These are phyloP conservation scores for Cymodocea nodosa DNA, from an alignment of 116 monocot genomes.

Conservation along the genomic window DNA sequence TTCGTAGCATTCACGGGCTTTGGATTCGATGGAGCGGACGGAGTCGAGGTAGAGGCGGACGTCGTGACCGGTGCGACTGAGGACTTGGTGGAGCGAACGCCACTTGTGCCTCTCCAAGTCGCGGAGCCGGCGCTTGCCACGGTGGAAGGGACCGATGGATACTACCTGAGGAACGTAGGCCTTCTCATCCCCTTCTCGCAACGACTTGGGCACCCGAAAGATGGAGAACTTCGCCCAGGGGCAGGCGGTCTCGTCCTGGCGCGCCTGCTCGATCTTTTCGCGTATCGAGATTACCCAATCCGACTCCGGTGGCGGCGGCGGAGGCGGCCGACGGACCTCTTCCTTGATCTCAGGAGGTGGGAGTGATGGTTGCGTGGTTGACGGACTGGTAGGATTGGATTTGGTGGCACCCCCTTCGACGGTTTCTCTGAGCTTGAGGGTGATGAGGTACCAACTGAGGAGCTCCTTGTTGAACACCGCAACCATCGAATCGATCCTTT, in stretches of 20 bases:
- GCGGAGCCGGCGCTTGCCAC: constrained; percentile 38
- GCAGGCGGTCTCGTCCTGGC: constrained; percentile 23
- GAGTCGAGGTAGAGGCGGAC: constrained; percentile 35
- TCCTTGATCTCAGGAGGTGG: background rate
- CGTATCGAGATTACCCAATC: constrained; percentile 49
- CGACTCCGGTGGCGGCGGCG: constrained; percentile 18
- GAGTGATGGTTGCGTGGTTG: background rate
- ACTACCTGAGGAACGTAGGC: constrained; percentile 57
- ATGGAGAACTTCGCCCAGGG: constrained; percentile 58
- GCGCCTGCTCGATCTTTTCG: constrained; percentile 35
- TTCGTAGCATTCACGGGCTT: constrained; percentile 54
- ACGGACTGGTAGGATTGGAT: constrained; percentile 5
- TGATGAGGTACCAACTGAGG: constrained; percentile 76
- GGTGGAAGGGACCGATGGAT: constrained; percentile 81
- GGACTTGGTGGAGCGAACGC: constrained; percentile 52
- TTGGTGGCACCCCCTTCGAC: constrained; percentile 4
- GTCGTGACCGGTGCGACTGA: constrained; percentile 33
- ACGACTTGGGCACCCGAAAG: constrained; percentile 62
- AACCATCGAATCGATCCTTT: constrained; percentile 27
- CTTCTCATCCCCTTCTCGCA: constrained; percentile 38
- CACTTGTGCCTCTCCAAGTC: constrained; percentile 82
- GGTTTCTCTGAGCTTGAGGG: constrained; percentile 47
- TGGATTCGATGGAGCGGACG: constrained; percentile 25
- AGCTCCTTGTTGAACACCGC: constrained; percentile 81
- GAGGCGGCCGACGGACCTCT: background rate